phyloP scores from a whole-genome alignment of 352 stramenopile genomes.

The Globisporangium sylvaticum region DNA sequence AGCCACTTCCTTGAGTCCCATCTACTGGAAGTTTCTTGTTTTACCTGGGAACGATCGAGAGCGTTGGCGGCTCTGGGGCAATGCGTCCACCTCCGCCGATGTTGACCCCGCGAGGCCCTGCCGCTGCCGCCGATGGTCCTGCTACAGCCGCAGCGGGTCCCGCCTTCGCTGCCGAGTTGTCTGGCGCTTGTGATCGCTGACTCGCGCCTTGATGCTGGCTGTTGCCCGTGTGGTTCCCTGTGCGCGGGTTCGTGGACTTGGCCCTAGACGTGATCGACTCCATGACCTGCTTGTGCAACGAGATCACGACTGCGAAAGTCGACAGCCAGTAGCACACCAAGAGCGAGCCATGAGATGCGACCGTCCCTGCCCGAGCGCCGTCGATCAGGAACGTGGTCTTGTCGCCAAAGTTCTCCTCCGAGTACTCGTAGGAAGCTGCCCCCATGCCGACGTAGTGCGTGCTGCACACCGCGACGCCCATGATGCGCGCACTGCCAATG shows the following conservation, averaged over 20 bases:
- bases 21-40: neutral
- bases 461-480: slow-evolving; percentile 61
- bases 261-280: slow-evolving; percentile 4
- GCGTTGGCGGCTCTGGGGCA: neutral
- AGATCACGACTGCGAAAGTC: slow-evolving; percentile 14
- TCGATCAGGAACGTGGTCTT: slow-evolving; percentile 28
- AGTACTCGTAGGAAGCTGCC: slow-evolving; percentile 35
- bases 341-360: slow-evolving; percentile 46
- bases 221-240: slow-evolving; percentile 13
- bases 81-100: neutral
- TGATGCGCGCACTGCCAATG: slow-evolving; percentile 49
- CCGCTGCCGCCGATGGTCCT: neutral
- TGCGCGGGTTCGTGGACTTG: slow-evolving; percentile 10
- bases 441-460: slow-evolving; percentile 61
- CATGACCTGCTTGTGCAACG: slow-evolving; percentile 11
- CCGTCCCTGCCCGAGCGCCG: slow-evolving; percentile 22
- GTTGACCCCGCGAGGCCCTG: slow-evolving; percentile 3
- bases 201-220: slow-evolving; percentile 5
- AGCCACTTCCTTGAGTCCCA: neutral
- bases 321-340: slow-evolving; percentile 62
- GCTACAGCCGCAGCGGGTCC: neutral
- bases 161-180: neutral
- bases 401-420: slow-evolving; percentile 23
- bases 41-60: slow-evolving; percentile 6
- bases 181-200: slow-evolving; percentile 7